Evolutionary conservation across 202 grass and related monocot species (phyloP), one percentile per base, ranked within the genome.

Genomic region (Zizania palustris): DNA sequence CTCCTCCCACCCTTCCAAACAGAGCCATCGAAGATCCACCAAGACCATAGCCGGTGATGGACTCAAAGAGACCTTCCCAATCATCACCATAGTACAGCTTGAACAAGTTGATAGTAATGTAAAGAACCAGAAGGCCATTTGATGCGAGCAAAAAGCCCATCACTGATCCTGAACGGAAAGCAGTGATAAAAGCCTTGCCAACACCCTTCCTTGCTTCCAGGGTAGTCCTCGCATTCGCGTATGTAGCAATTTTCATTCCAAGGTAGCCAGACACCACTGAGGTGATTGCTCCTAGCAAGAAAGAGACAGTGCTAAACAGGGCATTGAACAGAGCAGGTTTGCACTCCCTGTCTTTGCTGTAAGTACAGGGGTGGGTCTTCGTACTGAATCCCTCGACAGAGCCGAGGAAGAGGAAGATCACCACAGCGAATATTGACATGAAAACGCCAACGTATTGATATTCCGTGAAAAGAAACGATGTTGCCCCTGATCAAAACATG

Each of bases 371-470:
- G 45, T 73, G 81, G 73, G 8, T 82, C 43, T 60, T 80, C 6
- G 90, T 87, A 60, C 90, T 90, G 79, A 93, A 93, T 45, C 90
- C 90, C 63, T 93, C 87, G 0, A 93, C 90, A 6, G 90, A 90
- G 76, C 90, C 90, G 10, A 93, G 87, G 72, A 93, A 93, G 67
- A 90, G 58, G 80, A 93, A 93, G 50, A 93, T 90, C 61, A 90
- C 77, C 51, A 82, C 68, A 33, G 90, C 87, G 67, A 93, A 93
- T 72, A 82, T 75, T 3, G 77, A 83, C 90, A 93, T 93, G 87
- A 93, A 93, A 22, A 71, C n/a, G 60, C 90, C 81, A 0, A 93
- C 87, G 67, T 93, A 93, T 66, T 82, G 87, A 39, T 93, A 93
- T 56, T 87, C 87, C 0, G 87, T 85, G 65, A 90, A 85, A 39